A percentile compares a stretch with the other conserved stretches of the same genome.
These are phyloP conservation scores for Graphilbum fragrans DNA, from an alignment of 2,329 filamentous ascomycete genomes.

Conservation along the genomic window DNA sequence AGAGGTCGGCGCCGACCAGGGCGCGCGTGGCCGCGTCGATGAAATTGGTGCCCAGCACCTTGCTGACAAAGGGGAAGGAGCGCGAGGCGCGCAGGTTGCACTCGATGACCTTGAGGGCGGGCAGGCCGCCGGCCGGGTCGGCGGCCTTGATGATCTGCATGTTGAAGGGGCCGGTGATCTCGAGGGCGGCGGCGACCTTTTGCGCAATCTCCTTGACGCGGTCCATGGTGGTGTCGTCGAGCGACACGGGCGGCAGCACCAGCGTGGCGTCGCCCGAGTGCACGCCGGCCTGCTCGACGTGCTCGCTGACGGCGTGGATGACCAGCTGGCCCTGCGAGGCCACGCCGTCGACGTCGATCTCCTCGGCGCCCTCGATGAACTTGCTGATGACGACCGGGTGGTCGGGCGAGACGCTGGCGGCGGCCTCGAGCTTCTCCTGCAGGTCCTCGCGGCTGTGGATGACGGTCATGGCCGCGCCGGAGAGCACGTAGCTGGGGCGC, in stretches of 20 bases:
- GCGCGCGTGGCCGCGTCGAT: constrained; percentile 95
- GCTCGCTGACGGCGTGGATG: constrained; percentile 95
- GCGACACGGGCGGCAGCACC: constrained; percentile 86
- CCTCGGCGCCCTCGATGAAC: constrained; percentile 98
- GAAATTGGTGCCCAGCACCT: constrained; percentile 93
- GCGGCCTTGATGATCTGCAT: constrained; percentile 99
- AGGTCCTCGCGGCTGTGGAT: constrained; percentile 94
- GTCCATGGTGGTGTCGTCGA: constrained; percentile 76
- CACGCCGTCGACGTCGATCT: constrained; percentile 99
- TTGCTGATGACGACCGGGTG: constrained; percentile 98
- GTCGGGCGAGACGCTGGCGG: constrained; percentile 83
- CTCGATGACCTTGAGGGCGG: constrained; percentile 94
- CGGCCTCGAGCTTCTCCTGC: constrained; percentile 77
- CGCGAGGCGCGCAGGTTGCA: constrained; percentile 94
- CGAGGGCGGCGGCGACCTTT: constrained; percentile 89
- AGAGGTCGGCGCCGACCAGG: constrained; percentile 53
- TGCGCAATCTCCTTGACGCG: constrained; percentile 89
- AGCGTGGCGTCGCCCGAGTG: constrained; percentile 96
- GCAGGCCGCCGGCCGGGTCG: constrained; percentile 66
- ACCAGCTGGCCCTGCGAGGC: constrained; percentile 81
- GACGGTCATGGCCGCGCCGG: constrained; percentile 97
- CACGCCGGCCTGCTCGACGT: constrained; percentile 96
- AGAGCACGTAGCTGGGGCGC: constrained; percentile 90
- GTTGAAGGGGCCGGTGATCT: constrained; percentile 94
- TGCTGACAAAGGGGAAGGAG: constrained; percentile 96